These are phyloP conservation scores for Aspergillus fructus DNA, from an alignment of 2,329 filamentous ascomycete species.

Conservation along the genomic window DNA sequence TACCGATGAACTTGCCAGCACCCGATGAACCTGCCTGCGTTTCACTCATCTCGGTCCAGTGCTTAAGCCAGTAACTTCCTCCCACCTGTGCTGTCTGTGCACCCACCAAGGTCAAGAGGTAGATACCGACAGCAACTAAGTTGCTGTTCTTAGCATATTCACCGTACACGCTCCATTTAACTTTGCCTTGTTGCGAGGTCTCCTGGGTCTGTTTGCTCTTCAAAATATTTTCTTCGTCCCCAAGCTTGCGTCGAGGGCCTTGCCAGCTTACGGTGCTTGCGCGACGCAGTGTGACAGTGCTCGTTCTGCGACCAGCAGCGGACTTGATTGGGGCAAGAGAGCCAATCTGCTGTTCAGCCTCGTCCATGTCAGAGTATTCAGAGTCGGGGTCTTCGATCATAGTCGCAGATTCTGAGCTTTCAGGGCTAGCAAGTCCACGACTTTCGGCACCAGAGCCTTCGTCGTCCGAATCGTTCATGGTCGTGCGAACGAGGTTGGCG, in stretches of 20 bases:
- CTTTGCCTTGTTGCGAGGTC: constrained; percentile 88
- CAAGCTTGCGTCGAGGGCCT: constrained; percentile 78
- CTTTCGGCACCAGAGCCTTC: constrained; percentile 51
- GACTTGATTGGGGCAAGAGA: constrained; percentile 75
- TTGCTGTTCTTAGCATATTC: constrained; percentile 97
- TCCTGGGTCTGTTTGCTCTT: constrained; percentile 88
- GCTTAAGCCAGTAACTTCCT: constrained; percentile 88
- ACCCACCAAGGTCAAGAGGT: constrained; percentile 72
- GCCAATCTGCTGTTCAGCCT: constrained; percentile 69
- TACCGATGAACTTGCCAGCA: constrained; percentile 85
- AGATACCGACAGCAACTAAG: constrained; percentile 76
- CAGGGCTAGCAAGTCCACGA: constrained; percentile 65
- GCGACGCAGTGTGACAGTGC: constrained; percentile 77
- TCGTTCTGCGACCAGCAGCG: constrained; percentile 61
- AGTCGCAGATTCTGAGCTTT: constrained; percentile 61
- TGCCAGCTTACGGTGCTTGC: constrained; percentile 90
- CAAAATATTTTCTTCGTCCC: constrained; percentile 70
- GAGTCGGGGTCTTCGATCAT: constrained; percentile 51
- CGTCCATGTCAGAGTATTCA: constrained; percentile 55
- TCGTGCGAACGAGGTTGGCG: constrained; percentile 76
- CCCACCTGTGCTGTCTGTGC: constrained; percentile 81
- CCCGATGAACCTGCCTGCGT: constrained; percentile 62
- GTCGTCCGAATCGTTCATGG: constrained; percentile 51
- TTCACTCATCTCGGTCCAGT: constrained; percentile 83
- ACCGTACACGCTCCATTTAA: constrained; percentile 92